Percentiles rank a stretch among this genome's conserved stretches.
phyloP scores from a whole-genome alignment of 1,284 basidiomycete species.

The Afroboletus lepidellus region DNA sequence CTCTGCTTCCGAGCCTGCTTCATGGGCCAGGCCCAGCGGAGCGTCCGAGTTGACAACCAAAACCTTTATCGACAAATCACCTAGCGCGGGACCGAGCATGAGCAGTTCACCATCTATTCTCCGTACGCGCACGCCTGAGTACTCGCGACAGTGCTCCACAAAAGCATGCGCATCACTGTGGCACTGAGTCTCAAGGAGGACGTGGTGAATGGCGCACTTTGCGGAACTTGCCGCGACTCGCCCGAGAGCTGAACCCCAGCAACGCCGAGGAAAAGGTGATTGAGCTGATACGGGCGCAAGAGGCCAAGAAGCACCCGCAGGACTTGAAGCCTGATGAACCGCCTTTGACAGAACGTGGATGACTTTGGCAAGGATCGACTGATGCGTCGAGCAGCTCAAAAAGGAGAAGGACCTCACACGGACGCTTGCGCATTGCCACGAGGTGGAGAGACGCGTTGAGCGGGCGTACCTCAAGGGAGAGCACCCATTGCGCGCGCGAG shows the following conservation, averaged over 20 bases:
- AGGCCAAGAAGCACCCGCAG: slow-evolving; percentile 90
- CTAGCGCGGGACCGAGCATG: slow-evolving; percentile 34
- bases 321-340: slow-evolving; percentile 81
- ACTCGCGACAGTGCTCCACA: slow-evolving; percentile 75
- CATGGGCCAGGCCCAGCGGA: slow-evolving; percentile 87
- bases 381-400: slow-evolving; percentile 90
- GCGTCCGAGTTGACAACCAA: slow-evolving; percentile 89
- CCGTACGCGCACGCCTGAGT: too few relatives aligned
- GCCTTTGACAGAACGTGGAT: slow-evolving; percentile 68
- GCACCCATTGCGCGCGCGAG: slow-evolving; percentile 79
- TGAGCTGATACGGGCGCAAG: slow-evolving; percentile 78
- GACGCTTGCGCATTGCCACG: slow-evolving; percentile 79
- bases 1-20: slow-evolving; percentile 89
- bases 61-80: slow-evolving; percentile 81
- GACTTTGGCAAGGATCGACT: slow-evolving; percentile 86
- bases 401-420: slow-evolving; percentile 91
- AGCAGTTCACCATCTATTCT: slow-evolving; percentile 33
- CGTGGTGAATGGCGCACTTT: slow-evolving; percentile 54
- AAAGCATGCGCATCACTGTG: slow-evolving; percentile 59
- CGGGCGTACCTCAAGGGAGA: slow-evolving; percentile 96
- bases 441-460: slow-evolving; percentile 97
- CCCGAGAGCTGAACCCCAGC: slow-evolving; percentile 73
- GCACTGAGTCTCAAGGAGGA: slow-evolving; percentile 55
- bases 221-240: slow-evolving; percentile 54
- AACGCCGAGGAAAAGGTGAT: slow-evolving; percentile 82